Evolutionary conservation across 225 moss, liverwort and hornwort species (phyloP), one percentile per base, ranked within the genome.

Genomic region (Marchantia polymorpha): DNA sequence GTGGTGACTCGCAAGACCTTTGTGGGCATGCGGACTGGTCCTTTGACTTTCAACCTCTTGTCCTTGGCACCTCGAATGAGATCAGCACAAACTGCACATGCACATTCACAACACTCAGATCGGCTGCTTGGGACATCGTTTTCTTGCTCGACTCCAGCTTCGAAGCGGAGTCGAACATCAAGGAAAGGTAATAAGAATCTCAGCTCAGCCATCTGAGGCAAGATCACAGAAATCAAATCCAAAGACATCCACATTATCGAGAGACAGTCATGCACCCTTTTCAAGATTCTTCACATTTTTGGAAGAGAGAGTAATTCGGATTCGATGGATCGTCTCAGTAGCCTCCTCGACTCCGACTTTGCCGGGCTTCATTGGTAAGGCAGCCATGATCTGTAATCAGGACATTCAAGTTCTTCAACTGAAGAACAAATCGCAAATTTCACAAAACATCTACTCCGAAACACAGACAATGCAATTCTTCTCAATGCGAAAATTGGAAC

Each of bases 201-300:
- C 48, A 49, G 0, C 12, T 10, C 48, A 3, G 7, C 7, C 16
- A 12, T 7, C 6, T 15, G 6, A 12, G n/a, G 70, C 15, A 5
- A 48, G 48, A 49, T 17, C 17, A n/a, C 20, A 20, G 22, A 6
- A 0, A 65, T 27, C 20, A 2, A 17, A 0, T 17, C 27, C 29
- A 9, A 29, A 12, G 13, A 65, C 12, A 9, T 25, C 29, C 29
- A 29, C 2, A 49, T 7, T 11, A 9, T 70, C 39, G 39, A 19
- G 56, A 56, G 56, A 56, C 19, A 27, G 6, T n/a, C 56, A 79
- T 82, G 50, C n/a, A 87, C 93, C 93, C 55, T 94, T 94, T 89
- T 94, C 94, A 23, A 94, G 90, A 22, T 94, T 94, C 86, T 94
- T 92, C 26, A 94, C 91, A 69, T 91, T 94, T 85, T 94, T 94